phyloP scores from a whole-genome alignment of 176 grass and related monocot species.

The Triticum dicoccoides region DNA sequence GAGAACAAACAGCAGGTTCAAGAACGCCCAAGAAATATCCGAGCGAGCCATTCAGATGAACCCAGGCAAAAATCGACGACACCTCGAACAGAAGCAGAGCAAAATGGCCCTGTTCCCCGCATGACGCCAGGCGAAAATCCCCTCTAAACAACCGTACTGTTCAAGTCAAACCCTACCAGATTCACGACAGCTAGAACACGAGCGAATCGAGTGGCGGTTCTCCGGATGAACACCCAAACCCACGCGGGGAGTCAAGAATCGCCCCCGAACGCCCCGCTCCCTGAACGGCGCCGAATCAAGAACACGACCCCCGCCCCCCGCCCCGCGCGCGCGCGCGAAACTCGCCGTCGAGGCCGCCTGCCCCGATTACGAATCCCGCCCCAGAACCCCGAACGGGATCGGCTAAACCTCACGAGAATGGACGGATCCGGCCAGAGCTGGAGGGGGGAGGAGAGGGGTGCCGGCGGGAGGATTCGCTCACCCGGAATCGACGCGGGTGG shows the following conservation, averaged over 20 bases:
- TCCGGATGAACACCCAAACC: neutral
- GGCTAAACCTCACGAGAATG: neutral
- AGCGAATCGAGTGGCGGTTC: neutral
- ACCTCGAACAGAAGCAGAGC: neutral
- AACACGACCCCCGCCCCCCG: neutral
- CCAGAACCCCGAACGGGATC: neutral
- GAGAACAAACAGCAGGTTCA: neutral
- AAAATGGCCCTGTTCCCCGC: neutral
- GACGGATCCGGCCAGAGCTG: neutral
- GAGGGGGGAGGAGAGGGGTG: neutral
- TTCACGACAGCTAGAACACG: neutral
- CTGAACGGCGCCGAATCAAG: constrained; percentile 9
- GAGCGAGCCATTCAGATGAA: neutral
- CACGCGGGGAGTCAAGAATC: neutral
- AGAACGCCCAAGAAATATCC: neutral
- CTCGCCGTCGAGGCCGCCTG: no score
- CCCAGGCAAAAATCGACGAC: neutral
- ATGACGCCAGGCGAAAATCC: neutral
- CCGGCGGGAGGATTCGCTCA: neutral
- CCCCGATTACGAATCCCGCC: no score
- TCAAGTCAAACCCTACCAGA: neutral
- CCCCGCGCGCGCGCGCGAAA: no score
- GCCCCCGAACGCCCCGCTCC: neutral
- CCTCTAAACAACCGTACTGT: neutral
- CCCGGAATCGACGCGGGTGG: no score